Conservation (phyloP, 2,329 filamentous ascomycete genomes). For the Leptographium wingfieldii region DNA sequence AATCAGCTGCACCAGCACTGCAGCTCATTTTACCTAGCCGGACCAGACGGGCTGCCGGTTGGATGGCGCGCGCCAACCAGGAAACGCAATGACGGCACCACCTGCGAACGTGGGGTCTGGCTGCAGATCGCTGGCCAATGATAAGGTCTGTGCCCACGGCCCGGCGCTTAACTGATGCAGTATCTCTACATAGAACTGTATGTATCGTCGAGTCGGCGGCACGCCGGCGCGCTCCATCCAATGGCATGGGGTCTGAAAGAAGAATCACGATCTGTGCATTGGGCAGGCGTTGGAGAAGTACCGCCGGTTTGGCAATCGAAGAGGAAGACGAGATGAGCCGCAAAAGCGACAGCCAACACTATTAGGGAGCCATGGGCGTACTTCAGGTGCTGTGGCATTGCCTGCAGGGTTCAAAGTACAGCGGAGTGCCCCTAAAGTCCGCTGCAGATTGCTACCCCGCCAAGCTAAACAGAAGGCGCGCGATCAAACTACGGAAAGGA, state of each 20-base stretch:
- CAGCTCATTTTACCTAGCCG: constrained; percentile 23
- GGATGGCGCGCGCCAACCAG: constrained; percentile 28
- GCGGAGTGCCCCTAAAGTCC: neutral
- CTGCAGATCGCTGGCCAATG: constrained; percentile 14
- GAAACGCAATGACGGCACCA: neutral
- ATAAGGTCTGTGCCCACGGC: constrained; percentile 2
- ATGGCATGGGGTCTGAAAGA: neutral
- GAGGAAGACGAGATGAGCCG: no score
- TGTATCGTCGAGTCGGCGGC: neutral
- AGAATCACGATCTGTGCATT: no score
- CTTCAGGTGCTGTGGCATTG: neutral
- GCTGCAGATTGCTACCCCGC: neutral
- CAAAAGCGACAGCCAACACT: no score
- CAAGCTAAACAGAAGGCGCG: neutral
- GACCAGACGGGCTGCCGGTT: constrained; percentile 13
- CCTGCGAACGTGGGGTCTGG: neutral
- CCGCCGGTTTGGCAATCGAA: no score
- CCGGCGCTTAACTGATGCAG: constrained; percentile 14
- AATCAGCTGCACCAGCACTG: constrained; percentile 18
- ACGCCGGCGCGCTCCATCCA: neutral
- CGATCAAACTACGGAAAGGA: neutral
- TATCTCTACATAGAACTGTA: no score
- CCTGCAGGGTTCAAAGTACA: neutral
- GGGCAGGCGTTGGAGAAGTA: no score
- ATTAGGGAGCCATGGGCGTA: neutral